A percentile compares a stretch with the other conserved stretches of the same genome.
Evolutionary conservation across 306 rosid genomes (phyloP).

Genomic region (Vicia faba): DNA sequence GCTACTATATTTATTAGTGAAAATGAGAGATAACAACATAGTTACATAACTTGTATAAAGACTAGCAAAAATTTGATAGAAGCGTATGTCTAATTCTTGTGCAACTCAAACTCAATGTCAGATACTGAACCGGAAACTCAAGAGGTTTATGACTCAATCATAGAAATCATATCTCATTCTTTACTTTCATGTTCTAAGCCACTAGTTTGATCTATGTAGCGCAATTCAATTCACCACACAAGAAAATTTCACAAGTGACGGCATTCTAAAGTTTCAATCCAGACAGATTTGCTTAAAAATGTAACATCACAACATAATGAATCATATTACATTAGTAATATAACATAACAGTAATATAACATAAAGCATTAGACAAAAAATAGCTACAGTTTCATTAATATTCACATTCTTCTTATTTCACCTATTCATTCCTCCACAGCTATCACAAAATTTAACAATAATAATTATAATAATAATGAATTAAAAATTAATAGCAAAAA

Average conservation of each 20-base stretch:
- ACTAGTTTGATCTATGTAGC: not conserved
- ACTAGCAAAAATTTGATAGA: too few species aligned
- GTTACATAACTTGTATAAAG: too few species aligned
- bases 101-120: too few species aligned
- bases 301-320: conserved; percentile 1
- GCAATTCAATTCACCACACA: not conserved
- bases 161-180: too few species aligned
- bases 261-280: not conserved
- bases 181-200: not conserved
- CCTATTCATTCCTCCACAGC: conserved; percentile 19
- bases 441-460: conserved; percentile 46
- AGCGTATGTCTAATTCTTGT: too few species aligned
- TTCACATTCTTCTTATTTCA: conserved; percentile 57
- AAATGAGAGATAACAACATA: too few species aligned
- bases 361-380: conserved; percentile 19
- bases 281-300: not conserved
- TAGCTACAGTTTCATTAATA: conserved; percentile 38
- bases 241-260: not conserved
- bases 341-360: not conserved
- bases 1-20: too few species aligned
- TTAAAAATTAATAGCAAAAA: not conserved
- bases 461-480: conserved; percentile 36
- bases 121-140: too few species aligned
- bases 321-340: conserved; percentile 35
- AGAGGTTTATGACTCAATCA: too few species aligned